A percentile compares a stretch with the other conserved stretches of the same genome.
Evolutionary conservation across 805 yeast genomes (phyloP).

Genomic region (Starmera amethionina): DNA sequence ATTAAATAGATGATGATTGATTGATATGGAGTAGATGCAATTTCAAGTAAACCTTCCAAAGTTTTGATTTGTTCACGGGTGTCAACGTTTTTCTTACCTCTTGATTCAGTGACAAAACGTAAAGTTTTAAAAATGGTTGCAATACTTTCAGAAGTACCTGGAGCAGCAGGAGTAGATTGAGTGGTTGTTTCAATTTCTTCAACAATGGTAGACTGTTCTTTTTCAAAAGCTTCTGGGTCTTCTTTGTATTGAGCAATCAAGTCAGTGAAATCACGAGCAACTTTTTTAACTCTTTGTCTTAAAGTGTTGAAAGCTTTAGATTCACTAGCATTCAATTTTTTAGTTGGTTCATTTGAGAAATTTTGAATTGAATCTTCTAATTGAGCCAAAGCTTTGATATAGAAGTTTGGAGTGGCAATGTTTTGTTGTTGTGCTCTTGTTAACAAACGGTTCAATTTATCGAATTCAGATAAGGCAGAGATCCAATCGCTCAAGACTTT

Average conservation of each 20-base stretch:
- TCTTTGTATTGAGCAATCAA: conserved; percentile 51
- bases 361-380: conserved; percentile 60
- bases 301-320: conserved; percentile 81
- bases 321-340: conserved; percentile 72
- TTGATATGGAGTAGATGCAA: conserved; percentile 59
- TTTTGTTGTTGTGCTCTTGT: conserved; percentile 71
- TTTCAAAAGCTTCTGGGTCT: conserved; percentile 68
- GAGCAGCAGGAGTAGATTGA: conserved; percentile 17
- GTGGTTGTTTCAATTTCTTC: conserved; percentile 22
- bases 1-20: conserved; percentile 66
- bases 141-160: conserved; percentile 8
- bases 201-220: conserved; percentile 25
- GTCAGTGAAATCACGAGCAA: conserved; percentile 55
- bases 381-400: conserved; percentile 56
- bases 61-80: conserved; percentile 63
- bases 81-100: conserved; percentile 95
- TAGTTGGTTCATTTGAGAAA: conserved; percentile 38
- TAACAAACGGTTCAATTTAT: conserved; percentile 57
- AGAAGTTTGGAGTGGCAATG: conserved; percentile 60
- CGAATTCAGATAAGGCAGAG: conserved; percentile 64
- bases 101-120: conserved; percentile 67
- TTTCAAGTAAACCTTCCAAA: conserved; percentile 48
- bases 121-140: conserved; percentile 57
- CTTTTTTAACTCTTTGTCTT: conserved; percentile 82
- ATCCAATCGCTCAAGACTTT: conserved; percentile 74